phyloP scores from a whole-genome alignment of 305 asterid species.

The Solanum hybrid region DNA sequence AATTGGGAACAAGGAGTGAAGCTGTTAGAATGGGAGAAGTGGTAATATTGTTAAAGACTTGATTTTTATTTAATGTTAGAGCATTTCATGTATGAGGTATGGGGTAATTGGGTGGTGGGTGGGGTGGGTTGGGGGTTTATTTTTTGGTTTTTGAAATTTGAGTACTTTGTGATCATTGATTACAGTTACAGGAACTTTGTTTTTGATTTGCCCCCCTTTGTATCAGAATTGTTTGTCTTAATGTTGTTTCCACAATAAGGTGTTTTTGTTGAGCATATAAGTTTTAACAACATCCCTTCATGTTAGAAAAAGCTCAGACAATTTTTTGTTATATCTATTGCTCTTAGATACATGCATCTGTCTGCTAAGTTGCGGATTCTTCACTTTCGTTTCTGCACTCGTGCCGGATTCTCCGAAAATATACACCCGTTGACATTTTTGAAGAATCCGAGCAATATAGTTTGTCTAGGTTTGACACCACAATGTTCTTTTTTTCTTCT shows the following conservation, averaged over 20 bases:
- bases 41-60: background rate
- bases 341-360: background rate
- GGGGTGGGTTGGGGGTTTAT: background rate
- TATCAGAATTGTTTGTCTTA: background rate
- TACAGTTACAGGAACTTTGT: background rate
- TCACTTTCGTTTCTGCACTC: background rate
- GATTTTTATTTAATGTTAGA: background rate
- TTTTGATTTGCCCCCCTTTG: background rate
- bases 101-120: background rate
- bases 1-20: background rate
- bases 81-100: background rate
- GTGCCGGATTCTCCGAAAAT: background rate
- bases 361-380: background rate
- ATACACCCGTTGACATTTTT: background rate
- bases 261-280: background rate
- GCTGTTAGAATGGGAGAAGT: slow-evolving; percentile 3
- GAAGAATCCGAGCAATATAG: background rate
- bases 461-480: background rate
- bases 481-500: background rate
- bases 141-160: background rate
- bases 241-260: background rate
- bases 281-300: background rate
- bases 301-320: background rate
- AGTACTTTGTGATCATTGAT: background rate
- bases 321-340: background rate